Evolutionary conservation across 2,329 filamentous ascomycete genomes (phyloP).

Genomic region (Polychaeton citri): DNA sequence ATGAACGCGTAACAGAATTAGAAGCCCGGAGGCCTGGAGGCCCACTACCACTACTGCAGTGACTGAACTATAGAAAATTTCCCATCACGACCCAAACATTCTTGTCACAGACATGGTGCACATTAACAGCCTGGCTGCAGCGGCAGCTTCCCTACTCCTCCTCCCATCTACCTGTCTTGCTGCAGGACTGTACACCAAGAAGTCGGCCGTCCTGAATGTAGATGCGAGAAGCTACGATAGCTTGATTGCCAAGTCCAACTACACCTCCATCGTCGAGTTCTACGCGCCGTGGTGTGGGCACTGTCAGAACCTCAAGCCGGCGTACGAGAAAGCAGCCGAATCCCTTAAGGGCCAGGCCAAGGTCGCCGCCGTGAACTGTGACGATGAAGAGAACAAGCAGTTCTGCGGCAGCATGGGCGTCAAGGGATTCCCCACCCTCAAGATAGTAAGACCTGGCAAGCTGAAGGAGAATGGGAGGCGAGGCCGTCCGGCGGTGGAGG

Average conservation of each 20-base stretch:
- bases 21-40: too few relatives aligned
- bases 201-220: slow-evolving; percentile 74
- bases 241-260: slow-evolving; percentile 75
- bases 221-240: slow-evolving; percentile 66
- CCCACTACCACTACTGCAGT: too few relatives aligned
- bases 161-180: slow-evolving; percentile 51
- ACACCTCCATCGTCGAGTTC: slow-evolving; percentile 55
- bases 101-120: slow-evolving; percentile 1
- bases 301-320: slow-evolving; percentile 89
- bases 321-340: slow-evolving; percentile 86
- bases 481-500: slow-evolving; percentile 69
- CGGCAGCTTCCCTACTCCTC: slow-evolving; percentile 49
- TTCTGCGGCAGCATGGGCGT: slow-evolving; percentile 78
- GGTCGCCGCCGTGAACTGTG: slow-evolving; percentile 88
- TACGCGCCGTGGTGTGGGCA: slow-evolving; percentile 98
- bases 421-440: slow-evolving; percentile 88
- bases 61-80: too few relatives aligned
- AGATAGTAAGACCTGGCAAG: slow-evolving; percentile 77
- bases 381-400: slow-evolving; percentile 81
- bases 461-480: slow-evolving; percentile 35
- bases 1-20: too few relatives aligned
- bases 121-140: slow-evolving; percentile 7
- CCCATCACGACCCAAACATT: too few relatives aligned
- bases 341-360: slow-evolving; percentile 85
- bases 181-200: slow-evolving; percentile 70